phyloP scores from a whole-genome alignment of 73 alveolate species.

The Symbiodinium pilosum region DNA sequence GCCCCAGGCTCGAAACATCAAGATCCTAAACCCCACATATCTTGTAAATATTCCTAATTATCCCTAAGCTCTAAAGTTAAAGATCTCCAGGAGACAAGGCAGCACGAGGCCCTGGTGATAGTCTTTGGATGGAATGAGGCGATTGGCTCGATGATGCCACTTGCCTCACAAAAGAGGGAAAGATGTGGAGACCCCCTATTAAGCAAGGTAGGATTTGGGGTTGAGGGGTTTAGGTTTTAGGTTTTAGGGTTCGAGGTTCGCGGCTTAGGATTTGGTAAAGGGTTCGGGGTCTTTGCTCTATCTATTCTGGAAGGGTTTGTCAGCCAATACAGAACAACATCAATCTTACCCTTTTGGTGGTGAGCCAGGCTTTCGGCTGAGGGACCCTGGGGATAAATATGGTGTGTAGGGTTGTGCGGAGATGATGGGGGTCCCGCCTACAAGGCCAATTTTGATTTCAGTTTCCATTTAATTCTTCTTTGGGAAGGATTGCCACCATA shows the following conservation, averaged over 20 bases:
- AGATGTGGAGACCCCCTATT: no score
- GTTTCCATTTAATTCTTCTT: no score
- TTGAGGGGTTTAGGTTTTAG: neutral
- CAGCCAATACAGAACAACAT: no score
- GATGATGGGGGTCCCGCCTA: no score
- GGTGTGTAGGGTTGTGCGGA: no score
- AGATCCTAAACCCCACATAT: neutral
- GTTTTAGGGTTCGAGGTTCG: neutral
- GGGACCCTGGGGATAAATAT: no score
- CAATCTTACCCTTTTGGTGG: neutral
- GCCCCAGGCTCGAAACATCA: neutral
- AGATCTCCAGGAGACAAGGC: constrained; percentile 11
- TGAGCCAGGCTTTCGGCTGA: neutral
- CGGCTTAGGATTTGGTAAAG: neutral
- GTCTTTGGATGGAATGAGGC: constrained; percentile 83
- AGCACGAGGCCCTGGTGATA: constrained; percentile 1
- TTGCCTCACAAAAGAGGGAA: neutral
- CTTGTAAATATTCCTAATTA: no score
- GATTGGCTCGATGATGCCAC: constrained; percentile 74
- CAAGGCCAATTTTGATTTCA: no score
- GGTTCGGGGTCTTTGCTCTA: no score
- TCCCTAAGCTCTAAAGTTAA: neutral
- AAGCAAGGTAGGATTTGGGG: neutral
- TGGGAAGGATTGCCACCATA: no score
- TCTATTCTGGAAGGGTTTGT: no score